Evolutionary conservation across 208 protist genomes (phyloP), one percentile per base, ranked within the genome.

Genomic region (Trypanosoma congolense): DNA sequence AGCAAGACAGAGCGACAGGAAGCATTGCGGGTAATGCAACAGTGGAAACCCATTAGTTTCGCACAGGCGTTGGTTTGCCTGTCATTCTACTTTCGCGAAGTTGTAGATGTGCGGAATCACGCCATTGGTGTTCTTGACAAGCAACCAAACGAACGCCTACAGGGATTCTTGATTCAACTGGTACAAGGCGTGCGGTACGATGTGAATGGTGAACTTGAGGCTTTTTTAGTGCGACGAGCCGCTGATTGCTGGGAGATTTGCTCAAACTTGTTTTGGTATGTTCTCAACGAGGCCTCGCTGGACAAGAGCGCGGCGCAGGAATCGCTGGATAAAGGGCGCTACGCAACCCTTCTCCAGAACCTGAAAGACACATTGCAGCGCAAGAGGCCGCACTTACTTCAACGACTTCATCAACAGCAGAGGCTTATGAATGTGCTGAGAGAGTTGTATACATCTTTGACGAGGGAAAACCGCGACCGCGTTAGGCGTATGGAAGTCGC

Each of bases 101-200:
- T 87, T 4, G 40, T 28, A 4, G 48, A 71, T 18, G 65, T 94
- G 25, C 84, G 87, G 2, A 66, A 60, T 46, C 73, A 90, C 58
- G 90, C 90, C 29, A 75, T 96, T 41, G 42, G 55, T 10, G 64
- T 75, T 28, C 67, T 96, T 33, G 49, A 54, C 8, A 47, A 57
- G 29, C 64, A 90, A 33, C 51, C 61, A 30, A 67, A 90, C 52
- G 72, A 56, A 10, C 46, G 47, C 4, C 44, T 95, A 19, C 71
- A 69, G 22, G 60, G 54, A 4, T 66, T 91, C 19, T 45, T 70
- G 12, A 66, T 83, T 22, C 82, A 87, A 61, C 76, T 96, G 4
- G 63, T 93, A n/a, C 87, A 93, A 57, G 78, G 82, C 29, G 57
- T 87, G 46, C 72, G 73, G n/a, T 86, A 92, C 55, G 89, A 95